phyloP scores from a whole-genome alignment of 306 rosid genomes.

The Vachellia pachyceras region DNA sequence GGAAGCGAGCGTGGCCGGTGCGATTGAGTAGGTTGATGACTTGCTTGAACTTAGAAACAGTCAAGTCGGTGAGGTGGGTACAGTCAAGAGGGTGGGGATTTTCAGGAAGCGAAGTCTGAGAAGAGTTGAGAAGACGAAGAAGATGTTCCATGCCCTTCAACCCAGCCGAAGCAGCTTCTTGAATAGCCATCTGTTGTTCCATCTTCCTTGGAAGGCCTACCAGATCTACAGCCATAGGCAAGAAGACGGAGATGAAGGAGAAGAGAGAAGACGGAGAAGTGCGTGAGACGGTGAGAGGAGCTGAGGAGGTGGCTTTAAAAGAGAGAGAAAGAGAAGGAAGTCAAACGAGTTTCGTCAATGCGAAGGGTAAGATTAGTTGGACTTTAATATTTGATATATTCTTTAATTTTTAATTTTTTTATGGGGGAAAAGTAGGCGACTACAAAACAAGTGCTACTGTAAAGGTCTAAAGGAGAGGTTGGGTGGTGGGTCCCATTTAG shows the following conservation, averaged over 20 bases:
- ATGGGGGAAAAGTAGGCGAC: slow-evolving; percentile 21
- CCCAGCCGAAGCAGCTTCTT: slow-evolving; percentile 77
- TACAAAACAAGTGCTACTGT: slow-evolving; percentile 47
- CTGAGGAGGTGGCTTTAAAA: slow-evolving; percentile 48
- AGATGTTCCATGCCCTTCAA: slow-evolving; percentile 76
- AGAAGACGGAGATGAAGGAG: no score
- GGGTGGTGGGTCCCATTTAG: slow-evolving; percentile 48
- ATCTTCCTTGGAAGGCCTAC: slow-evolving; percentile 33
- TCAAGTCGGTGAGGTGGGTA: slow-evolving; percentile 68
- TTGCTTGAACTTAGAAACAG: slow-evolving; percentile 73
- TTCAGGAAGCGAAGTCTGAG: slow-evolving; percentile 14
- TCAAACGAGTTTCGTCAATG: slow-evolving; percentile 61
- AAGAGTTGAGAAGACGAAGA: slow-evolving; percentile 52
- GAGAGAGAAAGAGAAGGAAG: slow-evolving; percentile 47
- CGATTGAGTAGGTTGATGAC: slow-evolving; percentile 70
- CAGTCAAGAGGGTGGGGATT: slow-evolving; percentile 47
- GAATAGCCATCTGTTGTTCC: slow-evolving; percentile 59
- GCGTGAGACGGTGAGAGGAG: no score
- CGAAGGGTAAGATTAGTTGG: slow-evolving; percentile 48
- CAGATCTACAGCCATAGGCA: slow-evolving; percentile 54
- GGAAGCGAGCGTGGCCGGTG: slow-evolving; percentile 90
- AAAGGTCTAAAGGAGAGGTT: slow-evolving; percentile 39
- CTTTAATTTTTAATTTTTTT: no score
- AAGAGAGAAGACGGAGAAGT: not conserved
- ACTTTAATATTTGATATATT: not conserved